Base-by-base conservation (phyloP, 345 rosid genomes). In the Syzygium grande region DNA sequence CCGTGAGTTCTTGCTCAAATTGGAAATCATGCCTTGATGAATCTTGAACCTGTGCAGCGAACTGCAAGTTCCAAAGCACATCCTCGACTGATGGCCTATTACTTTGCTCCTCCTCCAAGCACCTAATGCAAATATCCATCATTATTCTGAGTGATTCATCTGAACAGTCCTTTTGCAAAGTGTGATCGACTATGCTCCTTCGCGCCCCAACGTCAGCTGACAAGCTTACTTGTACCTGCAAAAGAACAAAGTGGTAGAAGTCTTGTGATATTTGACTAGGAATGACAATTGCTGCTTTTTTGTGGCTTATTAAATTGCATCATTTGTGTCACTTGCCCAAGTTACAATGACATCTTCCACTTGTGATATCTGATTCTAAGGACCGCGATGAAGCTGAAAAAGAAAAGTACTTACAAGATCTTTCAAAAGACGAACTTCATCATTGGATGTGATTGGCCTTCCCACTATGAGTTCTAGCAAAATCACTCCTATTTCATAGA, bases 11-110 rank as follows among this genome's bases (percentile, higher is more conserved):
- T 55, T 51, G 73, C 54, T 73, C 22, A 10, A 68, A 49, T 46
- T 84, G 84, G 38, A 56, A 86, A 77, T 90, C 92, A 17, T 85
- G 87, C 63, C 85, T 86, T 73, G 87, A 55, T 11, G 88, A 87
- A 84, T 89, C 94, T 85, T 94, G 92, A 78, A 92, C 92, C 89
- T 95, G 96, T 41, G 93, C 88, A 5, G 95, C 96, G 87, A 93
- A 95, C 84, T 93, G 95, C 92, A 95, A 83, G 87, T 93, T 94
- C 95, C 97, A 94, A 12, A 94, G 91, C 58, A 92, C 90, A 84
- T 93, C 96, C 58, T 93, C 97, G 38, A 93, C 87, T 2, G 95
- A 93, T 86, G 97, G 95, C 86, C 95, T 90, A 25, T 85, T 85
- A 22, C 78, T 73, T 51, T 90, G 86, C 23, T 93, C 89, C 43